phyloP scores from a whole-genome alignment of 192 early-diverging fungal species.

The Paraglomus occultum region DNA sequence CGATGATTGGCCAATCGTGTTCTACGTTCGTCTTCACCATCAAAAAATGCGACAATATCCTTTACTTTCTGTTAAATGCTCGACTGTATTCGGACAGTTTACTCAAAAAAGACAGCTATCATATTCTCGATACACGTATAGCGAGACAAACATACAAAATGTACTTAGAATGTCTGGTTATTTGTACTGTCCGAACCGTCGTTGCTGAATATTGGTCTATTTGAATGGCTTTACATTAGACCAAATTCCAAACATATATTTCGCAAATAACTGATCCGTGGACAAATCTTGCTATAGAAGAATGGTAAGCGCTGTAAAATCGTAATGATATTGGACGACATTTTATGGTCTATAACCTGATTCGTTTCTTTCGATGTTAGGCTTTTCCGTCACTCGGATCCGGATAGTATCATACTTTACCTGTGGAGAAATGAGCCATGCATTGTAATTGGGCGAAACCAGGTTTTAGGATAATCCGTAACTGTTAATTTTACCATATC shows the following conservation, averaged over 20 bases:
- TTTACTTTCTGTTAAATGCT: too few relatives aligned
- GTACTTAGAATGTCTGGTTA: not conserved
- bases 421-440: conserved; percentile 87
- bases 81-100: too few relatives aligned
- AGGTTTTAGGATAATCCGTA: conserved; percentile 43
- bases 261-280: conserved; percentile 71
- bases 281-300: conserved; percentile 84
- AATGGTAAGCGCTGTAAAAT: conserved; percentile 52
- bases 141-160: too few relatives aligned
- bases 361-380: conserved; percentile 35
- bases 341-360: not conserved
- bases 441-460: conserved; percentile 95
- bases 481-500: not conserved
- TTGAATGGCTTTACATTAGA: conserved; percentile 1
- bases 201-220: not conserved
- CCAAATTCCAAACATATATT: conserved; percentile 55
- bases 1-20: too few relatives aligned
- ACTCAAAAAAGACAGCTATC: too few relatives aligned
- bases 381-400: conserved; percentile 75
- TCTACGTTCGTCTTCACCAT: too few relatives aligned
- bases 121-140: too few relatives aligned
- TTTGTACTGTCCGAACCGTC: not conserved
- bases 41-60: too few relatives aligned
- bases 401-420: conserved; percentile 66
- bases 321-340: not conserved